Evolutionary conservation across 768 basidiomycete species (phyloP), one percentile per base, ranked within the genome.

Genomic region (Boletales sp.): DNA sequence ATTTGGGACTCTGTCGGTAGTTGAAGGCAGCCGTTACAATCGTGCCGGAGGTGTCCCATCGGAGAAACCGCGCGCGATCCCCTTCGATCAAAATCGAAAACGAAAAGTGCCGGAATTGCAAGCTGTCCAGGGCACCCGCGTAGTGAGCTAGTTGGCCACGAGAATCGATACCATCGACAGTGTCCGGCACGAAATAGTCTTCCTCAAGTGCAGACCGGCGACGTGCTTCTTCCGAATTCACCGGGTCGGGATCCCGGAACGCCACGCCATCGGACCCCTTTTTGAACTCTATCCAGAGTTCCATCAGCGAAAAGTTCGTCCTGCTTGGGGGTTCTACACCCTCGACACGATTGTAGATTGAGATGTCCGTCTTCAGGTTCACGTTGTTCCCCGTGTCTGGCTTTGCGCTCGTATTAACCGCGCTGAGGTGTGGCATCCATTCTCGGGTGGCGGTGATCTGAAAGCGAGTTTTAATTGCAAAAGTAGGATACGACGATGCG

Each of bases 351-450:
- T 31, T 17, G 45, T 39, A 54, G 5, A 52, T 0, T 0, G 53
- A 36, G 27, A 39, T 30, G 8, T 46, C 45, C 12, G 27, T 18
- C 17, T 46, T 38, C 3, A 46, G 37, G 6, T 31, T 40, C 21
- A 53, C 1, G 0, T 42, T 7, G 11, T 55, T 48, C 10, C 2
- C 21, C 0, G 19, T 32, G 29, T 48, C 53, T n/a, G 14, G 19
- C 18, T 13, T 53, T 7, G 17, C 31, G 12, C 34, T 34, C 15
- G 34, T 34, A 13, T 34, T 34, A 5, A 34, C 50, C 6, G 50
- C 53, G 1, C 18, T 12, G 0, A 52, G 19, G 27, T 27, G 19
- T 6, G 50, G 45, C 1, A 47, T 52, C 51, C 50, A 54, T 8
- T 6, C 17, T 8, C 4, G 0, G 17, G 38, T 38, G 2, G 42